phyloP scores from a whole-genome alignment of 2,329 filamentous ascomycete species.

The Penicillium griseofulvum region DNA sequence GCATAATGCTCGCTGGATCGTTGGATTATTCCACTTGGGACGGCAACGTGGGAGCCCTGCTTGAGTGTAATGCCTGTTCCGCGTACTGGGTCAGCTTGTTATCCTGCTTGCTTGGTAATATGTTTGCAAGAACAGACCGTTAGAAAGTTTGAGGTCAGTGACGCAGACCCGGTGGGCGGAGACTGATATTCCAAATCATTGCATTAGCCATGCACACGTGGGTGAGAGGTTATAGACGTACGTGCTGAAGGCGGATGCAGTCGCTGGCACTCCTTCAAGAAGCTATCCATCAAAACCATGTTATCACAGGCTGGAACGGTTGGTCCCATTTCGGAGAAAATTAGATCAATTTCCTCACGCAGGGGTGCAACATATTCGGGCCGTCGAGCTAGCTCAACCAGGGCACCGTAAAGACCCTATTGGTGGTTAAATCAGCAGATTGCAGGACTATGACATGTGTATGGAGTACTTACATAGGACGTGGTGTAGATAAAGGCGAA shows the following conservation, averaged over 20 bases:
- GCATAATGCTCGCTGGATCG: conserved; percentile 12
- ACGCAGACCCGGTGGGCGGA: conserved; percentile 23
- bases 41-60: conserved; percentile 20
- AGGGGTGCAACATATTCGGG: conserved; percentile 19
- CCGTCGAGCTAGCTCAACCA: conserved; percentile 17
- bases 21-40: conserved; percentile 20
- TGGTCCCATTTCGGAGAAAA: conserved; percentile 7
- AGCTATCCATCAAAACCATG: conserved; percentile 21
- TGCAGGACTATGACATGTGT: background rate
- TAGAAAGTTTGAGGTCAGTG: conserved; percentile 15
- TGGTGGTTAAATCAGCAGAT: background rate
- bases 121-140: conserved; percentile 11
- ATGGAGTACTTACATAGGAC: conserved; percentile 14
- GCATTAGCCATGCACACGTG: conserved; percentile 2
- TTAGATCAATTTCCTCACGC: conserved; percentile 14
- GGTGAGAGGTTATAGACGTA: conserved; percentile 11
- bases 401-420: conserved; percentile 20
- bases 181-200: conserved; percentile 9
- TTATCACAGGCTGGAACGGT: conserved; percentile 15
- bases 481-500: conserved; percentile 26
- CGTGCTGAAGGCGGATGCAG: conserved; percentile 22
- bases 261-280: conserved; percentile 24
- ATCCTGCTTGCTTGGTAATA: background rate
- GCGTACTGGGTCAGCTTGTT: background rate
- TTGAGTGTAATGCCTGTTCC: conserved; percentile 17